Evolutionary conservation across 768 basidiomycete species (phyloP), one percentile per base, ranked within the genome.

Genomic region (Leucogyrophana mollusca): DNA sequence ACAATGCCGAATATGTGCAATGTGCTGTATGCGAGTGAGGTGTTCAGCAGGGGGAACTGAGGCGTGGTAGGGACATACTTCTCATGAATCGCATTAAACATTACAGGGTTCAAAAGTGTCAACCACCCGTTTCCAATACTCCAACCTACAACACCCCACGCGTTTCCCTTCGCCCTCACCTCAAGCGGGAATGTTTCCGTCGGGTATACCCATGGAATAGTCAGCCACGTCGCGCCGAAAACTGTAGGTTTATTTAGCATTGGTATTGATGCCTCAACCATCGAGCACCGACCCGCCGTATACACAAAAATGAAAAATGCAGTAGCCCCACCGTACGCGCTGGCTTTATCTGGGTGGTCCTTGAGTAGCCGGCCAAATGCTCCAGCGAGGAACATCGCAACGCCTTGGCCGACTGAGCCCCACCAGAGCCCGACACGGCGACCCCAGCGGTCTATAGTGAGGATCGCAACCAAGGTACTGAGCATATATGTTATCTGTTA

Each of bases 191-290:
- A 74, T 11, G 66, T 73, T 66, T 73, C 57, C 10, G 65, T 65
- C 10, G 62, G 62, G 46, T 64, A 67, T 2, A 66, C 65, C 63
- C 66, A 67, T 3, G 72, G 72, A 43, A 73, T 73, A 5, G 72
- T 72, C 27, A 73, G 58, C 73, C 73, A 74, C n/a, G 73, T 74
- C 30, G 72, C 73, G 27, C 72, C 73, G 55, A 73, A 74, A 14
- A 72, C 52, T 30, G 13, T 6, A 13, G 27, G 13, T 7, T 6
- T 13, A 30, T 30, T 13, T 7, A 30, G 6, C 13, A 13, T 30
- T 30, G 13, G 27, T 13, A 13, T 30, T 30, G 7, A 13, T 13
- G 27, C 27, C 27, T 30, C 6, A 30, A 13, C 6, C 13, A n/a
- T n/a, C n/a, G 27, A 13, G 6, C 6, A 30, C 27, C 27, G 6